Base-by-base conservation (phyloP, 2,329 filamentous ascomycete genomes). In the Clonostachys sp. region DNA sequence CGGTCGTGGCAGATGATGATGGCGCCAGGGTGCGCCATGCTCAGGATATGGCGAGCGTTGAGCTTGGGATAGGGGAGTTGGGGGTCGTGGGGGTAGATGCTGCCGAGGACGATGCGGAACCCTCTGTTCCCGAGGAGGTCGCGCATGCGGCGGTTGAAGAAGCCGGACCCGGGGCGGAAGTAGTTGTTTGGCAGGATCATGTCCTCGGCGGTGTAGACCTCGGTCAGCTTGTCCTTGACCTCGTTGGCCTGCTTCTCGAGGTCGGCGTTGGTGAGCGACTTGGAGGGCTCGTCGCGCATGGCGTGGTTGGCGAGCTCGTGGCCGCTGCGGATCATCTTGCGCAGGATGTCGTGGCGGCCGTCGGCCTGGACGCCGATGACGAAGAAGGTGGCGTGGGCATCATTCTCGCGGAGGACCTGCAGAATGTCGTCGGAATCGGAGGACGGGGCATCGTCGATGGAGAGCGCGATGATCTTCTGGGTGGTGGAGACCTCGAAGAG, bases 71-170 rank as follows among this genome's bases (percentile, higher is more conserved):
- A 84, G 10, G 73, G 73, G 49, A 96, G 85, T 73, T 95, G 90
- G n/a, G 91, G 84, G 68, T 96, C 91, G 68, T 95, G 90, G 6
- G 91, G 91, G 66, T 95, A 96, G 39, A 96, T 84, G 63, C 83
- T 84, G 4, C 91, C 91, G 38, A 96, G 70, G n/a, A 91, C 85
- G 45, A 94, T 73, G 44, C 76, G 73, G 64, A 89, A 91, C 5
- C 83, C 84, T 51, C 90, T 61, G 45, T 67, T 72, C 34, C 68
- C 67, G 8, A 89, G 66, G 35, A 86, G 61, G 34, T 67, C 64
- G 17, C 87, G 74, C 83, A 95, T 91, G 16, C 78, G 65, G 40
- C 72, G 70, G 58, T 78, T 90, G 70, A 95, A 95, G 63, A 95
- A 85, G 13, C 91, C 91, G 0, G 86, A 91, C 0, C 91, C 91